These are phyloP conservation scores for Dichotomopilus funicola DNA, from an alignment of 2,329 filamentous ascomycete species.

Conservation along the genomic window DNA sequence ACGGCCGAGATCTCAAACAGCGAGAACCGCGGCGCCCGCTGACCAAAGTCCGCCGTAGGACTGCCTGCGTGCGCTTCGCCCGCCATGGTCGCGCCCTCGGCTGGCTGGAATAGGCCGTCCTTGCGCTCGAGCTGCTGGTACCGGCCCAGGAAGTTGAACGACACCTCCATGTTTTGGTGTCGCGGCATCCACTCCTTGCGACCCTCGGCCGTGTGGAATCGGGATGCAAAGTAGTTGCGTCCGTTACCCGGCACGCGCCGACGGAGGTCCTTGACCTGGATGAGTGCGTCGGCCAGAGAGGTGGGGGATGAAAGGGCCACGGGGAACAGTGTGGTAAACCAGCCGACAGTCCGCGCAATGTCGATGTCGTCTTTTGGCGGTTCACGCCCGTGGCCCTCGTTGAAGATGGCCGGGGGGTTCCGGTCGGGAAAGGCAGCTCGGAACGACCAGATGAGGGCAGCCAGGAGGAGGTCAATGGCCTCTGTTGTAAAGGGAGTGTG, in stretches of 20 bases:
- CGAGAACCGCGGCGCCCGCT: slow-evolving; percentile 24
- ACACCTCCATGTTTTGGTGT: slow-evolving; percentile 38
- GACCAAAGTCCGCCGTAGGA: slow-evolving; percentile 20
- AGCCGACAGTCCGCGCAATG: slow-evolving; percentile 36
- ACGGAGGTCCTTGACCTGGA: slow-evolving; percentile 31
- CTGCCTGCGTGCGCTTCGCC: slow-evolving; percentile 18
- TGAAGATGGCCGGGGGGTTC: slow-evolving; percentile 32
- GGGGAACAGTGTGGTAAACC: slow-evolving; percentile 40
- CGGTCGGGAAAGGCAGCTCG: slow-evolving; percentile 30
- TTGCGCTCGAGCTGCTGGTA: slow-evolving; percentile 39
- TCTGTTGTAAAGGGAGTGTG: slow-evolving; percentile 30
- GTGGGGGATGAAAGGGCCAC: slow-evolving; percentile 17
- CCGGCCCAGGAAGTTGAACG: slow-evolving; percentile 44
- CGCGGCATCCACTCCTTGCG: slow-evolving; percentile 17
- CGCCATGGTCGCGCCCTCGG: slow-evolving; percentile 18
- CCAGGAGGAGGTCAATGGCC: slow-evolving; percentile 35
- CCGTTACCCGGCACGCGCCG: slow-evolving; percentile 32
- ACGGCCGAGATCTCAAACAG: slow-evolving; percentile 48
- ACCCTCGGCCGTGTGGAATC: slow-evolving; percentile 28
- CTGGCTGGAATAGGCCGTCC: slow-evolving; percentile 27
- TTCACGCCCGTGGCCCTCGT: slow-evolving; percentile 39
- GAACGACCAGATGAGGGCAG: slow-evolving; percentile 32
- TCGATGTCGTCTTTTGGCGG: slow-evolving; percentile 28
- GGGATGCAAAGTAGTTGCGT: slow-evolving; percentile 33
- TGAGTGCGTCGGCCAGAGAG: slow-evolving; percentile 14